Evolutionary conservation across 352 stramenopile species (phyloP).

Genomic region (Thraustotheca clavata): DNA sequence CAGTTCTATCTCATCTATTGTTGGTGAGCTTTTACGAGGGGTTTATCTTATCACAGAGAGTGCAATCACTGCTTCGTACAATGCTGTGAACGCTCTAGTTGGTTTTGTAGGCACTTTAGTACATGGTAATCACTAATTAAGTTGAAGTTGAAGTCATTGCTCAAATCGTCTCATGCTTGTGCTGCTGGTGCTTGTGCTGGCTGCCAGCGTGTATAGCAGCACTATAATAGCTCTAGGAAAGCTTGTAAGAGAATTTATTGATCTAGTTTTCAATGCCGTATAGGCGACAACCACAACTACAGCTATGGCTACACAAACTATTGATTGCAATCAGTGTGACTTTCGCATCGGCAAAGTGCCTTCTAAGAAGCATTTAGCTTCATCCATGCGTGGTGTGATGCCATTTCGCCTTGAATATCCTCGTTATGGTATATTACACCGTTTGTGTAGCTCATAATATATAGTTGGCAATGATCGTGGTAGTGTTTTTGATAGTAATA

Average conservation of each 20-base stretch:
- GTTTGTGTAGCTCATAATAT: not conserved
- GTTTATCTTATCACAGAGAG: too few species aligned
- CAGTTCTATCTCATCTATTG: too few species aligned
- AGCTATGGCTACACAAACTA: constrained; percentile 78
- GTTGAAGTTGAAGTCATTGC: too few species aligned
- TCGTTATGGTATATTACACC: constrained; percentile 44
- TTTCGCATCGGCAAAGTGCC: constrained; percentile 77
- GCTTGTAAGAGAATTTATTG: not conserved
- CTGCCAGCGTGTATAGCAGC: not conserved
- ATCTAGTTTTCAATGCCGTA: too few species aligned
- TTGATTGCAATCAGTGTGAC: constrained; percentile 75
- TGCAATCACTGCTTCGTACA: too few species aligned
- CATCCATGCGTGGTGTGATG: constrained; percentile 43
- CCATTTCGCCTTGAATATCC: constrained; percentile 55
- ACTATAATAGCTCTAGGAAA: not conserved
- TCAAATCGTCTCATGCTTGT: too few species aligned
- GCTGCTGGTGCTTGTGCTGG: too few species aligned
- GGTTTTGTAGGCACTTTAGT: too few species aligned
- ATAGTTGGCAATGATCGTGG: constrained; percentile 52
- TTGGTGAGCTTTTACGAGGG: too few species aligned
- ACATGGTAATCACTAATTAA: too few species aligned
- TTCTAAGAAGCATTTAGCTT: constrained; percentile 35
- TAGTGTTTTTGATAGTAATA: constrained; percentile 68
- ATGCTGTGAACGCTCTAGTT: too few species aligned
- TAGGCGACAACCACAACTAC: constrained; percentile 52